Percentiles rank a stretch among this genome's conserved stretches.
Evolutionary conservation across 306 rosid genomes (phyloP).

Genomic region (Vigna unguiculata): DNA sequence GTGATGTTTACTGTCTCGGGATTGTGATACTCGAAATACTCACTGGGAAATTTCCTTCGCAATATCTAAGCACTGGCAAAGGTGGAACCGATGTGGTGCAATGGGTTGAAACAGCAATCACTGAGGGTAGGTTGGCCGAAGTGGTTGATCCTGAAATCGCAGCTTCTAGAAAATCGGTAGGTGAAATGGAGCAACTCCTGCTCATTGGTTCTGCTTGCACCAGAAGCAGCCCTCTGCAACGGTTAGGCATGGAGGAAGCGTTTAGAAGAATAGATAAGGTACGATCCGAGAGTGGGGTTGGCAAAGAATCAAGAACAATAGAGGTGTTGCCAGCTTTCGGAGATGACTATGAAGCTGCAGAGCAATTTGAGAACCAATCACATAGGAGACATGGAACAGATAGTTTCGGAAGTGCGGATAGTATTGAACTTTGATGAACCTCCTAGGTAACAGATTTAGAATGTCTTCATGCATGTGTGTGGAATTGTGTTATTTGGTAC

Average conservation of each 20-base stretch:
- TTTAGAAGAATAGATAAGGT: conserved; percentile 67
- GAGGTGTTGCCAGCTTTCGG: conserved; percentile 50
- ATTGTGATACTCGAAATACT: conserved; percentile 76
- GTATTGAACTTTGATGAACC: conserved; percentile 40
- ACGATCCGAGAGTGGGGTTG: conserved; percentile 8
- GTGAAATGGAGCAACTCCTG: conserved; percentile 64
- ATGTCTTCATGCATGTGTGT: not conserved
- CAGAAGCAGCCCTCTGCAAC: conserved; percentile 47
- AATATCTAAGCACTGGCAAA: conserved; percentile 61
- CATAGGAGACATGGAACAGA: conserved; percentile 38
- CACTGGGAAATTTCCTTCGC: conserved; percentile 81
- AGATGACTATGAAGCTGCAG: conserved; percentile 51
- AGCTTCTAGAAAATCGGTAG: conserved; percentile 25
- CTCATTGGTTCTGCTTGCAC: conserved; percentile 72
- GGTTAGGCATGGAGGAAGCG: conserved; percentile 64
- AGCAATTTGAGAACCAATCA: conserved; percentile 36
- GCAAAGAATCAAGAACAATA: conserved; percentile 44
- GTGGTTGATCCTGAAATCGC: conserved; percentile 73
- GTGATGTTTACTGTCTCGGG: conserved; percentile 82
- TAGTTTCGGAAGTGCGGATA: conserved; percentile 39
- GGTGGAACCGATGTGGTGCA: conserved; percentile 78
- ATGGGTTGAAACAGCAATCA: conserved; percentile 65
- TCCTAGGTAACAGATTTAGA: conserved; percentile 28
- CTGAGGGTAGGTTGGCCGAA: conserved; percentile 66
- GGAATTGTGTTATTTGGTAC: conserved; percentile 34